phyloP scores from a whole-genome alignment of 345 rosid genomes.

The Moricandia moricandioides region DNA sequence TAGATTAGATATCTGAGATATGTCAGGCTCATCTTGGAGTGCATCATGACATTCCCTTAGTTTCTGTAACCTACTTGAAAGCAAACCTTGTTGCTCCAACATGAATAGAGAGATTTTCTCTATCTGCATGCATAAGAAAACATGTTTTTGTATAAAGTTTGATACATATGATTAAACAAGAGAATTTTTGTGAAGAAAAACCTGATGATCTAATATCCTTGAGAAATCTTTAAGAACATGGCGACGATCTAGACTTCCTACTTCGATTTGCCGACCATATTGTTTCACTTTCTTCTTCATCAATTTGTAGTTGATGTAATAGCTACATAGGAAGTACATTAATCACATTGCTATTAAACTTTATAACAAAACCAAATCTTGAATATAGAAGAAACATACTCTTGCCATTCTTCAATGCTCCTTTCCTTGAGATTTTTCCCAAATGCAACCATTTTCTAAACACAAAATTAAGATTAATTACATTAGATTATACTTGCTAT shows the following conservation, averaged over 20 bases:
- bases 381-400: conserved; percentile 44
- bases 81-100: conserved; percentile 92
- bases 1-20: conserved; percentile 54
- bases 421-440: conserved; percentile 37
- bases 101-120: conserved; percentile 85
- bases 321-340: conserved; percentile 37
- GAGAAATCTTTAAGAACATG: conserved; percentile 96
- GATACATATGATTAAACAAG: not conserved
- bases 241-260: conserved; percentile 70
- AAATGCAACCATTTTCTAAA: conserved; percentile 36
- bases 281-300: conserved; percentile 93
- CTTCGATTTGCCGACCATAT: conserved; percentile 69
- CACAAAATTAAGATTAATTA: not conserved
- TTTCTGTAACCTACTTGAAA: conserved; percentile 71
- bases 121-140: conserved; percentile 57
- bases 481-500: not conserved
- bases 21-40: conserved; percentile 58
- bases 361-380: not conserved
- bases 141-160: not conserved
- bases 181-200: conserved; percentile 16
- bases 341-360: conserved; percentile 4
- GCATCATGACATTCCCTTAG: conserved; percentile 72
- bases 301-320: conserved; percentile 83
- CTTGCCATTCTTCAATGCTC: conserved; percentile 69
- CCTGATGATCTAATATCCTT: conserved; percentile 91